Conservation (phyloP, 768 basidiomycete genomes). For the Boletus sp. region DNA sequence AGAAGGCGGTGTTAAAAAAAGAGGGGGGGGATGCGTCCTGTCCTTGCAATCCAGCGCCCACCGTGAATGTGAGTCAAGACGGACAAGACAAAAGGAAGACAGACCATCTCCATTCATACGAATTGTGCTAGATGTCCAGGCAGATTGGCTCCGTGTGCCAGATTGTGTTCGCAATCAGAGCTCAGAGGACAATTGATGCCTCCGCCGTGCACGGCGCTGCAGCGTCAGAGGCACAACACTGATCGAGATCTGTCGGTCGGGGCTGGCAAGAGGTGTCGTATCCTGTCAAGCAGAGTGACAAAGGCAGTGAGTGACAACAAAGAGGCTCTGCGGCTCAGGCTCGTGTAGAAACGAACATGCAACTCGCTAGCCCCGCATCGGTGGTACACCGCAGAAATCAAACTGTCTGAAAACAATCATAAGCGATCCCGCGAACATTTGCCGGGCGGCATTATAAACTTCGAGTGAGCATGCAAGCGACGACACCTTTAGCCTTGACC, state of each 20-base stretch:
- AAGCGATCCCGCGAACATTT: conserved; percentile 35
- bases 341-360: neutral
- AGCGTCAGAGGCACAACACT: conserved; percentile 8
- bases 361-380: neutral
- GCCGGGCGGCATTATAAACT: conserved; percentile 23
- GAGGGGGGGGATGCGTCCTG: neutral
- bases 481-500: conserved; percentile 23
- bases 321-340: neutral
- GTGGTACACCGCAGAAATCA: neutral
- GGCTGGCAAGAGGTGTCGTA: neutral
- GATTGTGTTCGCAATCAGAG: neutral
- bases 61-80: neutral
- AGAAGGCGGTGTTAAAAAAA: neutral
- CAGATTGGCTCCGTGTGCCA: neutral
- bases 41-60: neutral
- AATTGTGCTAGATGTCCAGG: neutral
- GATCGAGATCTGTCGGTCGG: conserved; percentile 6
- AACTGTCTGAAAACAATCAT: neutral
- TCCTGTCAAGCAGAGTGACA: conserved; percentile 1
- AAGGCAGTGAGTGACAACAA: neutral
- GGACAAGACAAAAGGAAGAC: neutral
- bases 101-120: neutral
- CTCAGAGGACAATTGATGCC: neutral
- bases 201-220: conserved; percentile 13
- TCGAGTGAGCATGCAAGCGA: conserved; percentile 24